Conservation (phyloP, 1,284 basidiomycete species). For the Lignosus rhinocerotis region DNA sequence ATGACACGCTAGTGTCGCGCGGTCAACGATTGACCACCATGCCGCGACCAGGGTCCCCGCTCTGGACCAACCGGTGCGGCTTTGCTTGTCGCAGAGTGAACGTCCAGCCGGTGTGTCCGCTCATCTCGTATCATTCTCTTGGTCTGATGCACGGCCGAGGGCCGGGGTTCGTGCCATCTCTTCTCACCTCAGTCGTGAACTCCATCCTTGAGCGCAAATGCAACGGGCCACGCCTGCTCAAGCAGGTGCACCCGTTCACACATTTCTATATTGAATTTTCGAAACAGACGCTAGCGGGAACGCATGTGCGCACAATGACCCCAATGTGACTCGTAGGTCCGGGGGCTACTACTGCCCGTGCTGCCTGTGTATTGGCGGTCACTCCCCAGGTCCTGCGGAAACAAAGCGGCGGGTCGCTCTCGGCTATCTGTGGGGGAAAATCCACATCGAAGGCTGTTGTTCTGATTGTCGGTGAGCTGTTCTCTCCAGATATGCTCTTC, state of each 20-base stretch:
- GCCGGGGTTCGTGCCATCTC: constrained; percentile 6
- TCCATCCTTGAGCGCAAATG: background rate
- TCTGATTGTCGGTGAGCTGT: constrained; percentile 13
- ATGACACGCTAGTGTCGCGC: constrained; percentile 8
- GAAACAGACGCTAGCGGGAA: background rate
- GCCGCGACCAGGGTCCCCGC: constrained; percentile 1
- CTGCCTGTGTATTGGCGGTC: background rate
- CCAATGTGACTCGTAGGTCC: background rate
- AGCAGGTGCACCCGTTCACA: background rate
- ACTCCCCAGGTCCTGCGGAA: constrained; percentile 8
- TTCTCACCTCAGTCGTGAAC: background rate
- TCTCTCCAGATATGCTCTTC: constrained; percentile 1
- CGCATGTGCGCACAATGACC: background rate
- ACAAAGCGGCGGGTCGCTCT: constrained; percentile 14
- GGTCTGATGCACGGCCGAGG: constrained; percentile 7
- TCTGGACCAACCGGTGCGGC: constrained; percentile 2
- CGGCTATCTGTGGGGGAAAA: constrained; percentile 19
- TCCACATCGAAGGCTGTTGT: constrained; percentile 5
- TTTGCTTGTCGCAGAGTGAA: constrained; percentile 5
- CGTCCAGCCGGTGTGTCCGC: constrained; percentile 10
- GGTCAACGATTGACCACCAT: background rate
- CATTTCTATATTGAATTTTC: background rate
- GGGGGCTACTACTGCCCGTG: background rate
- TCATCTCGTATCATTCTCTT: constrained; percentile 3
- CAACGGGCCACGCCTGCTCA: background rate